phyloP scores from a whole-genome alignment of 768 basidiomycete species.

The Fistulinella prunicolor region DNA sequence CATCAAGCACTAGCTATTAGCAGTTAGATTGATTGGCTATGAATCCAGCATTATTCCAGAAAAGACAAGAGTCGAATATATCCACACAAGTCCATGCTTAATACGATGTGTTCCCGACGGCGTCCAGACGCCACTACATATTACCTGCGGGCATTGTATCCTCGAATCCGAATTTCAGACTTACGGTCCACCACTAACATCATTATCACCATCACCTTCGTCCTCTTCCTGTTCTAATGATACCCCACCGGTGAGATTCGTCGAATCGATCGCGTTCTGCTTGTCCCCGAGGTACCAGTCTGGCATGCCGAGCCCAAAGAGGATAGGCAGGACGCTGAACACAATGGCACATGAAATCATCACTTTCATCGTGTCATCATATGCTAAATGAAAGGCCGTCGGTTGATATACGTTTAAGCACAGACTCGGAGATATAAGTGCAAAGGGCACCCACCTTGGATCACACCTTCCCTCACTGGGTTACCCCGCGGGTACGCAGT shows the following conservation, averaged over 20 bases:
- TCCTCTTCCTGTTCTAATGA: not conserved
- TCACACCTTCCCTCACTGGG: slow-evolving; percentile 63
- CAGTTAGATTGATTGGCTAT: too few relatives aligned
- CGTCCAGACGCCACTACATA: too few relatives aligned
- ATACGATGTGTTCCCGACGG: too few relatives aligned
- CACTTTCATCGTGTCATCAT: slow-evolving; percentile 54
- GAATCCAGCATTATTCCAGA: too few relatives aligned
- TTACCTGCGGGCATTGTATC: too few relatives aligned
- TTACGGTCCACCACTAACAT: not conserved
- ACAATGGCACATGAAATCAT: slow-evolving; percentile 53
- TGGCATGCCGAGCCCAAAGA: slow-evolving; percentile 57
- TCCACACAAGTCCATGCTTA: too few relatives aligned
- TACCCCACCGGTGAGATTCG: slow-evolving; percentile 19
- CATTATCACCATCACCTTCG: not conserved
- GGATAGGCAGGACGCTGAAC: slow-evolving; percentile 55
- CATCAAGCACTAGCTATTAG: too few relatives aligned
- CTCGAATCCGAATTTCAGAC: too few relatives aligned
- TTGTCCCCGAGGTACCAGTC: slow-evolving; percentile 65
- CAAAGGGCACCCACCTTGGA: slow-evolving; percentile 39
- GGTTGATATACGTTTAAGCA: too few relatives aligned
- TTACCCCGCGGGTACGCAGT: slow-evolving; percentile 46
- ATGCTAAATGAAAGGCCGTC: slow-evolving; percentile 39
- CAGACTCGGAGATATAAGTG: not conserved
- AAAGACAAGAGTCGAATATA: too few relatives aligned
- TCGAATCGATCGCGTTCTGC: slow-evolving; percentile 65